Evolutionary conservation across 257 asterid genomes (phyloP).

Genomic region (Voacanga thouarsii): DNA sequence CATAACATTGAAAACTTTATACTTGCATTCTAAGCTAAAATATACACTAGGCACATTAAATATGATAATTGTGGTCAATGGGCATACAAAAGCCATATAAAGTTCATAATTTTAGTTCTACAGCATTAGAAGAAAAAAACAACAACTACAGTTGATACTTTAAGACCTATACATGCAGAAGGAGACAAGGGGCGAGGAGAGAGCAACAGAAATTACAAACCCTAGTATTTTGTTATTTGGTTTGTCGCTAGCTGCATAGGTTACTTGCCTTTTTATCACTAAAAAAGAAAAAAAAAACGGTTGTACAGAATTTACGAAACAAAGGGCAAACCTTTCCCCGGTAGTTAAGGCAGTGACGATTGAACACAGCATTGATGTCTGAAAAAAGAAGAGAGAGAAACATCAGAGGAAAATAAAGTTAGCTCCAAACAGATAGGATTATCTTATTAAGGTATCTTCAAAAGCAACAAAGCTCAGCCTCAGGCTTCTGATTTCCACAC

Average conservation of each 20-base stretch:
- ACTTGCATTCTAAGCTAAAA: not conserved
- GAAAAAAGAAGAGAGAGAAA: conserved; percentile 29
- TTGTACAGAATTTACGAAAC: not conserved
- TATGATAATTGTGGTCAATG: not conserved
- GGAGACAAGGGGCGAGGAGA: not conserved
- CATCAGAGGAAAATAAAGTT: not conserved
- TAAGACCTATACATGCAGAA: not conserved
- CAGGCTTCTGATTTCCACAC: not conserved
- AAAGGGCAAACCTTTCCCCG: conserved; percentile 76
- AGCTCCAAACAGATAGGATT: not conserved
- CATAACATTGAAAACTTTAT: not conserved
- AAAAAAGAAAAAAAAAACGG: not conserved
- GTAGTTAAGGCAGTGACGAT: conserved; percentile 75
- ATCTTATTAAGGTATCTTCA: not conserved
- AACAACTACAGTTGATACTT: not conserved
- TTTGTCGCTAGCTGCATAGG: not conserved
- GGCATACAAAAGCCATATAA: too few relatives aligned
- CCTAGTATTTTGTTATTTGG: not conserved
- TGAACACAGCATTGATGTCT: conserved; percentile 78
- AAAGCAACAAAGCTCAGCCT: not conserved
- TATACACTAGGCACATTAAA: not conserved
- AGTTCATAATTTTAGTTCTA: too few relatives aligned
- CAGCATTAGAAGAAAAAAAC: too few relatives aligned
- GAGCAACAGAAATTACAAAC: not conserved
- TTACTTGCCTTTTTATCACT: not conserved